These are phyloP conservation scores for Xylaria venustula DNA, from an alignment of 495 filamentous ascomycete species.

Conservation along the genomic window DNA sequence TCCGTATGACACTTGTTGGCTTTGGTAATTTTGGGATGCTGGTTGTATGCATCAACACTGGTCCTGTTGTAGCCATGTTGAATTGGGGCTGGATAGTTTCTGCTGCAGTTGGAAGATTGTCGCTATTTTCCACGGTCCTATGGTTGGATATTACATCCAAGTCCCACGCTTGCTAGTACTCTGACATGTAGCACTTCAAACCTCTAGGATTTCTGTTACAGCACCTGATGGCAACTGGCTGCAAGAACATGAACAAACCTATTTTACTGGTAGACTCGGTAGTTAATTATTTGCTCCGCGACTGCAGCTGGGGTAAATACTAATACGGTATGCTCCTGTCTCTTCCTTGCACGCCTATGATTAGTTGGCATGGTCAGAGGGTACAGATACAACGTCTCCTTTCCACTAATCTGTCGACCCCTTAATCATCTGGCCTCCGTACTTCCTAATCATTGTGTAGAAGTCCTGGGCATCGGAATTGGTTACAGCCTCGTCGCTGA, in stretches of 20 bases:
- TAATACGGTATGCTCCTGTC: not conserved
- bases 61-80: no score
- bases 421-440: slow-evolving; percentile 14
- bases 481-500: slow-evolving; percentile 16
- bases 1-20: no score
- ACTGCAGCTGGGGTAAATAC: not conserved
- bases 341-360: not conserved
- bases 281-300: not conserved
- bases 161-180: no score
- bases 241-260: not conserved
- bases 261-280: not conserved
- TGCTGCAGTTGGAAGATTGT: no score
- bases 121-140: no score
- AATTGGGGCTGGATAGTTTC: no score
- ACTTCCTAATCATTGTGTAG: slow-evolving; percentile 5
- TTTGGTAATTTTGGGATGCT: no score
- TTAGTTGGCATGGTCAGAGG: slow-evolving; percentile 15
- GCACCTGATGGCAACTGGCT: not conserved
- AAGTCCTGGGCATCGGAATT: slow-evolving; percentile 7
- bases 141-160: no score
- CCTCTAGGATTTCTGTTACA: no score
- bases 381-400: slow-evolving; percentile 9
- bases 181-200: no score
- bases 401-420: slow-evolving; percentile 8
- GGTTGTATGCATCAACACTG: no score